phyloP scores from a whole-genome alignment of 2,329 filamentous ascomycete species.

The Hypoxylon sp. region DNA sequence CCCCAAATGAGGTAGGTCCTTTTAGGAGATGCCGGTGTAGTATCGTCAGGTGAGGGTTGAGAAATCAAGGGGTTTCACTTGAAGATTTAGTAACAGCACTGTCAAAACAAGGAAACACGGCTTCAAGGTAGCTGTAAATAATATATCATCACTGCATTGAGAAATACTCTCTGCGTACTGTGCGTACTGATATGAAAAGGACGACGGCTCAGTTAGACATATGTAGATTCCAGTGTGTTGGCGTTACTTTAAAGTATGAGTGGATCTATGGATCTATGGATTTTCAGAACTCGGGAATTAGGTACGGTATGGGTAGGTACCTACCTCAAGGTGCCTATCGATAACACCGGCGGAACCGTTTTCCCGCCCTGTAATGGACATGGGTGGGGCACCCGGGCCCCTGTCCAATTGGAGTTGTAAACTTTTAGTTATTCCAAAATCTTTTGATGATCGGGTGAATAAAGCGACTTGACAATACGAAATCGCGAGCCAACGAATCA shows the following conservation, averaged over 20 bases:
- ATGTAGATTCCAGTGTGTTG: background rate
- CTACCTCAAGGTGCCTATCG: background rate
- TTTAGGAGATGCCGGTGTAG: background rate
- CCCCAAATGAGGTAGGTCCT: background rate
- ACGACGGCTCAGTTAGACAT: background rate
- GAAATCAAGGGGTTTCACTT: background rate
- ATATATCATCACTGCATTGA: background rate
- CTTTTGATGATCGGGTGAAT: background rate
- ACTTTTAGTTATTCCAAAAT: slow-evolving; percentile 9
- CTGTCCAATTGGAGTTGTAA: slow-evolving; percentile 4
- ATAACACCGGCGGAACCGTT: slow-evolving; percentile 23
- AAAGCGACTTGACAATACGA: background rate
- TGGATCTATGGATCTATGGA: background rate
- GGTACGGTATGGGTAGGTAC: too few relatives aligned
- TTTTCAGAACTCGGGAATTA: too few relatives aligned
- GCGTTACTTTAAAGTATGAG: slow-evolving; percentile 19
- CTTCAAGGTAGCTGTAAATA: background rate
- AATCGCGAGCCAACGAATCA: background rate
- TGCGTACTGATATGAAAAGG: too few relatives aligned
- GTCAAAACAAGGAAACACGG: background rate
- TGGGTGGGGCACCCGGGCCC: background rate
- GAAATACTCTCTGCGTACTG: background rate
- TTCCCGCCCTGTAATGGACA: background rate
- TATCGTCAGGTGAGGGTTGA: background rate
- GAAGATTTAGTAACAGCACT: background rate